Evolutionary conservation across 2,329 filamentous ascomycete genomes (phyloP), one percentile per base, ranked within the genome.

Genomic region (Beauveria pseudobassiana): DNA sequence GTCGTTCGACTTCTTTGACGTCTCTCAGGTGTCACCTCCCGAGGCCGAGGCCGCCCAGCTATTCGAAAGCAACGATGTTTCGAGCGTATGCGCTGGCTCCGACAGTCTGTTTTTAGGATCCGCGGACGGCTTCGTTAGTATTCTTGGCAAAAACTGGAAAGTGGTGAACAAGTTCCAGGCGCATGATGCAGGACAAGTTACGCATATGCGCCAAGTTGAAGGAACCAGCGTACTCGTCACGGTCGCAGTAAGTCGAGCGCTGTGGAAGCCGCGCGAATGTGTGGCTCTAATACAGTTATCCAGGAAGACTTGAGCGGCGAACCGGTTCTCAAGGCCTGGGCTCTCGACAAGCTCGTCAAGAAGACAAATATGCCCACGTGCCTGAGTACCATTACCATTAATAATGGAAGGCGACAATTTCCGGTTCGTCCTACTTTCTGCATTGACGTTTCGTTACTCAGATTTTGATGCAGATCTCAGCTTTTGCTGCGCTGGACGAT

Each of bases 1-100:
- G 89, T 88, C 89, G 69, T 99, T 99, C 80, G 93, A 96, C 82
- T 99, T 99, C 87, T 98, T 99, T 84, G 91, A 97, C 77, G 91
- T 96, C 75, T 87, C 87, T 73, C 88, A 90, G 73, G 87, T 97
- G 75, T 86, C 88, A 71, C 82, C 93, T 69, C 84, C 84, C 68
- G 89, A 96, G 74, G 88, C 88, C 70, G 91, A 96, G 72, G 88
- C 86, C 72, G 86, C 87, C 68, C 83, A 86, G 71, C 82, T 92
- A 72, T 89, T 96, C 78, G 88, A 93, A 75, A 89, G 90, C 83
- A 85, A 84, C 72, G 91, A 92, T 68, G 87, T 96, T 63, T 89
- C 90, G 57, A 91, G 87, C 70, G 82, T 96, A 53, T 91, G 90
- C 72, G 89, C 93, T 34, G 93, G 93, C 45, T 92, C 91, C 60